Evolutionary conservation across 805 yeast species (phyloP), one percentile per base, ranked within the genome.

Genomic region (Metschnikowia reukaufii): DNA sequence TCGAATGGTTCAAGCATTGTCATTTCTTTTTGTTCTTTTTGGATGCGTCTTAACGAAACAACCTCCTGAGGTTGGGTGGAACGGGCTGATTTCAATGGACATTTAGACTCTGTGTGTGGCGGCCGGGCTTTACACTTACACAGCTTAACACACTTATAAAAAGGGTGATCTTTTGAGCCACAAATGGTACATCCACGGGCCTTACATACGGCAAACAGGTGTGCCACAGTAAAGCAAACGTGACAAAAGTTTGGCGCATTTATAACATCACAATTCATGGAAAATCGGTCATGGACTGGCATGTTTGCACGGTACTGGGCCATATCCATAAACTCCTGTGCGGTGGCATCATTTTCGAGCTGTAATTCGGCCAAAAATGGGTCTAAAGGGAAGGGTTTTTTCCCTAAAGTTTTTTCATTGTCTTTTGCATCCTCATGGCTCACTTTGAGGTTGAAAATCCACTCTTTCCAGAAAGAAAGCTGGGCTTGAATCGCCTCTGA

Each of bases 71-170:
- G 13, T 6, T 36, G 27, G 9, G 31, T 39, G 4, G 36, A 7
- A 6, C 19, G 9, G 6, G 21, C 31, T 4, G 31, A 9, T 6
- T 19, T 29, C 23, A 12, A 6, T 8, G 46, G 41, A 16, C 46
- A 42, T 15, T 27, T 23, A 3, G 32, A 7, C 23, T 15, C 21
- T 35, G 29, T 20, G 16, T 42, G 46, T 15, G 36, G 41, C 6
- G 46, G 46, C 32, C 36, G 18, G 21, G 36, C 36, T 29, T 42
- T 42, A n/a, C 46, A 42, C 5, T 19, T 15, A 18, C 46, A 42
- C 23, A 19, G 19, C 15, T 36, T 31, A 10, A 36, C 7, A 20
- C 46, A 42, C 19, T 31, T 42, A 36, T 36, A 42, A 30, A 29
- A 35, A 13, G 46, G 46, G 23, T 36, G 46, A 3, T 18, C 13